phyloP scores from a whole-genome alignment of 345 rosid species.

The Adansonia digitata region DNA sequence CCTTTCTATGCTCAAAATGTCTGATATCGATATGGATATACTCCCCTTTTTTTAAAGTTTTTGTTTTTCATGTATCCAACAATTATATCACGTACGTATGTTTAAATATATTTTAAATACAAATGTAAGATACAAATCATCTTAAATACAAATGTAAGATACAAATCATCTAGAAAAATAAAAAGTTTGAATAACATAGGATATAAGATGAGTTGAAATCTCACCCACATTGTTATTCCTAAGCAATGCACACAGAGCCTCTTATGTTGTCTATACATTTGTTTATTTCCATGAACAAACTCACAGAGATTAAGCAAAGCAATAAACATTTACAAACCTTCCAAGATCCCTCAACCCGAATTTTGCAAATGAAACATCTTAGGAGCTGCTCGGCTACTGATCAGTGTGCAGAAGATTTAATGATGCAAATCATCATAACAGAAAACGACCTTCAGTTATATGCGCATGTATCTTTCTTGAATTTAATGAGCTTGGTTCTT shows the following conservation, averaged over 20 bases:
- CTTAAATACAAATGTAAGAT: no score
- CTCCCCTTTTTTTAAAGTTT: no score
- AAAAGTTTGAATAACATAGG: no score
- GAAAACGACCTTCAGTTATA: constrained; percentile 14
- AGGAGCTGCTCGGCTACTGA: background rate
- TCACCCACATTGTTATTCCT: no score
- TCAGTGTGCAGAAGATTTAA: background rate
- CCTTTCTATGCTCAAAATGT: no score
- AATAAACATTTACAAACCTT: background rate
- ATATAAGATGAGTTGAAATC: no score
- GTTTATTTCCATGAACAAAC: background rate
- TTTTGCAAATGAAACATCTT: background rate
- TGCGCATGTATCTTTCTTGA: constrained; percentile 46
- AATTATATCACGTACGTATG: no score
- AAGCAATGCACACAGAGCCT: background rate
- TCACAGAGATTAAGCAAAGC: background rate
- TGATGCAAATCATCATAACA: background rate
- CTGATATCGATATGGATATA: no score
- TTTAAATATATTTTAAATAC: no score
- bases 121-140: no score
- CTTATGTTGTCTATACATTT: background rate
- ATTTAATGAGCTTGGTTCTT: constrained; percentile 45
- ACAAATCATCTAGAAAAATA: no score
- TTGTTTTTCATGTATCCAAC: no score
- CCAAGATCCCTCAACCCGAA: background rate